Conservation (phyloP, 129 eudicot species). For the Glebionis coronaria region DNA sequence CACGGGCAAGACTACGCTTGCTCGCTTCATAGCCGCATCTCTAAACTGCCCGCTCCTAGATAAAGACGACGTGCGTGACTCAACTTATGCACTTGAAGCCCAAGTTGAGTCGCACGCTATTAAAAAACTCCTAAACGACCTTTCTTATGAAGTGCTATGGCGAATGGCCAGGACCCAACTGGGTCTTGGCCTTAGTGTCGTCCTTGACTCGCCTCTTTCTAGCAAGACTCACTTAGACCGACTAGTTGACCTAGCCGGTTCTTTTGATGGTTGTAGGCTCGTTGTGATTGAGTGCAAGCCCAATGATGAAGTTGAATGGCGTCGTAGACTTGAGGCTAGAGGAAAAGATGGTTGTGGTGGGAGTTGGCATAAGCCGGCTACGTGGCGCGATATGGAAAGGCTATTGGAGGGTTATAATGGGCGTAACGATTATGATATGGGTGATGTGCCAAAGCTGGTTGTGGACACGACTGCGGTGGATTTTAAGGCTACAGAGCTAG, state of each 20-base stretch:
- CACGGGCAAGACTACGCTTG: constrained; percentile 62
- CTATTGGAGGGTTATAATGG: constrained; percentile 58
- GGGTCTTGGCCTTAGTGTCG: constrained; percentile 54
- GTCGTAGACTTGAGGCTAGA: constrained; percentile 51
- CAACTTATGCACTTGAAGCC: constrained; percentile 38
- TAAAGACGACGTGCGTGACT: constrained; percentile 63
- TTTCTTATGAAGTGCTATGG: constrained; percentile 61
- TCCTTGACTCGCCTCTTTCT: constrained; percentile 75
- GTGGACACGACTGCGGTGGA: constrained; percentile 48
- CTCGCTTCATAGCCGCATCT: constrained; percentile 47
- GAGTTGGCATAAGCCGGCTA: constrained; percentile 64
- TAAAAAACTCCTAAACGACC: constrained; percentile 41
- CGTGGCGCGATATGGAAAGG: constrained; percentile 65
- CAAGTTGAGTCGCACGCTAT: background rate
- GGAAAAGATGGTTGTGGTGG: constrained; percentile 39
- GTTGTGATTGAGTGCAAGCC: constrained; percentile 63
- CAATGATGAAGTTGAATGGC: constrained; percentile 58
- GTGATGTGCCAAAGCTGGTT: constrained; percentile 50
- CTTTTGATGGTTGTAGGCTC: constrained; percentile 26
- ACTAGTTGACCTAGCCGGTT: constrained; percentile 32
- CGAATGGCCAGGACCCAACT: constrained; percentile 50
- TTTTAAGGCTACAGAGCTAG: constrained; percentile 31
- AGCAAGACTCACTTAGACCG: constrained; percentile 46
- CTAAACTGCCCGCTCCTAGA: constrained; percentile 62
- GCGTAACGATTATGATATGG: constrained; percentile 60